Evolutionary conservation across 805 yeast species (phyloP).

Genomic region (Cyberlindnera saturnus): DNA sequence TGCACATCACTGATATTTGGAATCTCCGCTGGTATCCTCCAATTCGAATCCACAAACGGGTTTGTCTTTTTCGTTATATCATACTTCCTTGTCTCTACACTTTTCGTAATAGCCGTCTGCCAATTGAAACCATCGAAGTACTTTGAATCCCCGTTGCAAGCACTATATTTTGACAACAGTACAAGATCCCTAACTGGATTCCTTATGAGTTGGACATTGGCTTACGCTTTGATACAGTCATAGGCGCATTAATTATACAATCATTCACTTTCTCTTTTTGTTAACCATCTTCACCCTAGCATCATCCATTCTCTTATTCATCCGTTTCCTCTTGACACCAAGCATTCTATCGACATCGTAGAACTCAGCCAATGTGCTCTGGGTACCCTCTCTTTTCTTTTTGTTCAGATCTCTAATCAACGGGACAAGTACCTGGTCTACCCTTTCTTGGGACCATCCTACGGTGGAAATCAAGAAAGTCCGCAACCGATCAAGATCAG

Average conservation of each 20-base stretch:
- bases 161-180: conserved; percentile 10
- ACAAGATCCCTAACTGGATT: conserved; percentile 17
- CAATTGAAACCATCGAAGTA: conserved; percentile 5
- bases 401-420: conserved; percentile 73
- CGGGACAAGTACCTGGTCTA: conserved; percentile 83
- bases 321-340: conserved; percentile 31
- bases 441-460: conserved; percentile 73
- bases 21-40: conserved; percentile 19
- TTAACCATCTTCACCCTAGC: conserved; percentile 31
- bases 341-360: conserved; percentile 52
- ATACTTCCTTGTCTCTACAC: conserved; percentile 1
- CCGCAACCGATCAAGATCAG: conserved; percentile 75
- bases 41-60: conserved; percentile 20
- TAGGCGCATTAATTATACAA: background rate
- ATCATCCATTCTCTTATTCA: conserved; percentile 56
- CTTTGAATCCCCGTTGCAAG: conserved; percentile 12
- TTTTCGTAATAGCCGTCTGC: conserved; percentile 8
- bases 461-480: conserved; percentile 60
- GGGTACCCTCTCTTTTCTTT: conserved; percentile 47
- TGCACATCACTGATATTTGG: conserved; percentile 20
- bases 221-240: conserved; percentile 22
- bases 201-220: conserved; percentile 21
- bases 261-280: background rate
- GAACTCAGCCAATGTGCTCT: conserved; percentile 58
- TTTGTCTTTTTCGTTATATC: conserved; percentile 13